phyloP scores from a whole-genome alignment of 208 protist species.

The Acanthamoeba royreba region DNA sequence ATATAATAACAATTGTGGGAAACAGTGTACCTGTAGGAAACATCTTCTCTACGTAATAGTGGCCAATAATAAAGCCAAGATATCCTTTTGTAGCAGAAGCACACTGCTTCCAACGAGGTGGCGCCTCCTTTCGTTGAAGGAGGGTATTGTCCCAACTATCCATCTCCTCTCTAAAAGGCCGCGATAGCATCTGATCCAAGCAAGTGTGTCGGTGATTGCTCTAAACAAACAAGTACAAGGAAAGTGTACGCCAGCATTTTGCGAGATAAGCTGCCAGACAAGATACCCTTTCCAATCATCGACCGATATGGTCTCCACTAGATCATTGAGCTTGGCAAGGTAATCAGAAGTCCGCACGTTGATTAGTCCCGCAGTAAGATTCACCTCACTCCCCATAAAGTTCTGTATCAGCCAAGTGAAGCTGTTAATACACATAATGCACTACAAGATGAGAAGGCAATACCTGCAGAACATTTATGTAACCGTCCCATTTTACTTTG shows the following conservation, averaged over 20 bases:
- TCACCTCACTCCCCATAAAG: too few species aligned
- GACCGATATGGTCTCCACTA: not conserved
- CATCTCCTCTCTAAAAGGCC: not conserved
- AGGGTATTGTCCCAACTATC: not conserved
- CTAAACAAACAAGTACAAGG: too few species aligned
- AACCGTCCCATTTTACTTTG: too few species aligned
- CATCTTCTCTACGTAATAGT: not conserved
- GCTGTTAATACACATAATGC: too few species aligned
- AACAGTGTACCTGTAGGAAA: not conserved
- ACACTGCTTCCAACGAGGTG: slow-evolving; percentile 12
- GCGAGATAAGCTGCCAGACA: not conserved
- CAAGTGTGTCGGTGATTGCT: too few species aligned
- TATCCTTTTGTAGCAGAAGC: not conserved
- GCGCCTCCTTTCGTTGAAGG: not conserved
- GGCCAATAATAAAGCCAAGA: slow-evolving; percentile 4
- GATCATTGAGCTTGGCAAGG: not conserved
- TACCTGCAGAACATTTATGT: too few species aligned
- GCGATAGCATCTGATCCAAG: not conserved
- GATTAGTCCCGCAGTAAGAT: not conserved
- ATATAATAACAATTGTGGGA: not conserved
- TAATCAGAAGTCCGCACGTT: not conserved
- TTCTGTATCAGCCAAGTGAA: too few species aligned
- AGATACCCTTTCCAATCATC: not conserved
- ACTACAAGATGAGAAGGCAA: too few species aligned
- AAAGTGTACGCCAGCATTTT: not conserved